phyloP scores from a whole-genome alignment of 108 stramenopile species.

The Skeletonema tropicum region DNA sequence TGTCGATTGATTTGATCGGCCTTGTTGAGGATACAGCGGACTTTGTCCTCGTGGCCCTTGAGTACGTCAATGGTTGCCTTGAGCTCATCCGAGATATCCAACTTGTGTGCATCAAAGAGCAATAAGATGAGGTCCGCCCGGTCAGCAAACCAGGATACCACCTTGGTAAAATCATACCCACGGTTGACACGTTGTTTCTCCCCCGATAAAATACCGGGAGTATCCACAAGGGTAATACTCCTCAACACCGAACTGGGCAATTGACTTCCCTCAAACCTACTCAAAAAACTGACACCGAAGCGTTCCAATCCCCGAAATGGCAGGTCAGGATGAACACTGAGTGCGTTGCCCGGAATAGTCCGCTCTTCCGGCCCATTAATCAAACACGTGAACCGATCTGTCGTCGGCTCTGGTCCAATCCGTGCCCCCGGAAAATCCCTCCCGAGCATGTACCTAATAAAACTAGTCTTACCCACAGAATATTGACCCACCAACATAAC shows the following conservation, averaged over 20 bases:
- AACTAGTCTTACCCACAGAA: conserved; percentile 95
- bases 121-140: conserved; percentile 95
- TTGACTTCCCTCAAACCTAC: conserved; percentile 94
- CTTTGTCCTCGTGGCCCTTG: conserved; percentile 98
- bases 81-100: conserved; percentile 99
- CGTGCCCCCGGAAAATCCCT: conserved; percentile 90
- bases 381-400: conserved; percentile 95
- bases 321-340: conserved; percentile 93
- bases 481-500: conserved; percentile 98
- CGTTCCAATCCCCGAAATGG: conserved; percentile 95
- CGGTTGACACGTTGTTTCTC: conserved; percentile 96
- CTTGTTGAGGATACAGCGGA: conserved; percentile 99
- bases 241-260: conserved; percentile 83
- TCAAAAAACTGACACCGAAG: conserved; percentile 96
- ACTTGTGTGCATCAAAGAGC: conserved; percentile 99
- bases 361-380: conserved; percentile 96
- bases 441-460: conserved; percentile 87
- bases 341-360: conserved; percentile 98
- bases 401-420: conserved; percentile 99
- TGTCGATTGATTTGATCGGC: conserved; percentile 98
- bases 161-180: conserved; percentile 94
- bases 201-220: conserved; percentile 97
- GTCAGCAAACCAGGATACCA: conserved; percentile 97
- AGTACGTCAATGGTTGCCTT: conserved; percentile 95
- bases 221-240: conserved; percentile 95